Evolutionary conservation across 2,329 filamentous ascomycete species (phyloP).

Genomic region (Coniochaeta hoffmannii): DNA sequence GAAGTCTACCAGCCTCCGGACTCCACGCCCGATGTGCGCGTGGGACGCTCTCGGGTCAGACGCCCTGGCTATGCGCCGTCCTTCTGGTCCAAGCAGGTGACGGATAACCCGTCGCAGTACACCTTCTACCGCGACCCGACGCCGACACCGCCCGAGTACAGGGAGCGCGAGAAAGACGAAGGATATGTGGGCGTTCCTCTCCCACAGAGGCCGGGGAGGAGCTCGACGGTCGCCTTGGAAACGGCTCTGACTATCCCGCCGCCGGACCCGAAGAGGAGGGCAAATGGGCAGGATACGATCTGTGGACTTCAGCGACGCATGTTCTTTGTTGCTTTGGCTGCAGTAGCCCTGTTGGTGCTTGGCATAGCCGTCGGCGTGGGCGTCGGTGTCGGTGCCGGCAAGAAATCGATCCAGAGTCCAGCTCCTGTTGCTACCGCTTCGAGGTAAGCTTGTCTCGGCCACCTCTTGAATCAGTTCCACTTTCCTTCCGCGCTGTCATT

Average conservation of each 20-base stretch:
- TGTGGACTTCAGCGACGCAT: constrained; percentile 22
- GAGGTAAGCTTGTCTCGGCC: constrained; percentile 13
- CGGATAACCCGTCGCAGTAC: constrained; percentile 19
- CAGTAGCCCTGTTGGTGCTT: constrained; percentile 23
- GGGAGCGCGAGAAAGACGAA: constrained; percentile 10
- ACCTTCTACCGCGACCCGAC: constrained; percentile 34
- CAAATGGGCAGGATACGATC: constrained; percentile 6
- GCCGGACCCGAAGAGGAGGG: constrained; percentile 4
- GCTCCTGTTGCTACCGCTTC: constrained; percentile 8
- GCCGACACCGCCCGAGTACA: constrained; percentile 21
- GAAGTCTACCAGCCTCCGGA: constrained; percentile 4
- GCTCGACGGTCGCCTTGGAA: constrained; percentile 6
- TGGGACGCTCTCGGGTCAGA: constrained; percentile 9
- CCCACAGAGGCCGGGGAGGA: constrained; percentile 6
- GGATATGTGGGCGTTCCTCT: constrained; percentile 10
- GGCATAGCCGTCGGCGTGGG: constrained; percentile 28
- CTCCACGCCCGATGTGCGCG: constrained; percentile 1
- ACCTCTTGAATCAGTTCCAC: neutral
- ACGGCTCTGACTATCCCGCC: constrained; percentile 6
- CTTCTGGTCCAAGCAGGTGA: constrained; percentile 18
- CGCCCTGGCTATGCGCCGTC: constrained; percentile 11
- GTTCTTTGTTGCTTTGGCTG: constrained; percentile 27
- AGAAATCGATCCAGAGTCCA: constrained; percentile 2
- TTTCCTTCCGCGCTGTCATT: neutral
- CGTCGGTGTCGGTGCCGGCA: constrained; percentile 25